Base-by-base conservation (phyloP, 177 flowering plant species). In the Vitis hybrid region DNA sequence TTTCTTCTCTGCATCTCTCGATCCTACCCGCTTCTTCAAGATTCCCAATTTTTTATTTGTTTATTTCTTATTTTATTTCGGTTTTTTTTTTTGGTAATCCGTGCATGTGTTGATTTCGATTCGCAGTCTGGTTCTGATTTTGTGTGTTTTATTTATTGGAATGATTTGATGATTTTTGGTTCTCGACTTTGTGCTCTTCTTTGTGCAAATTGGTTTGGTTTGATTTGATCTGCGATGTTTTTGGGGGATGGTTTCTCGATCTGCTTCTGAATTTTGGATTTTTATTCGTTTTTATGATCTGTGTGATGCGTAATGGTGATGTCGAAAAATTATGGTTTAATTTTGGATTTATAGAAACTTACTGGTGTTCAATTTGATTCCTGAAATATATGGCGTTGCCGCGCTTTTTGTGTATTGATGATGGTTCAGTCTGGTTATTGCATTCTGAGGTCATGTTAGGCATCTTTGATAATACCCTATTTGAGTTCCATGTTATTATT, bases 41-140 rank as follows among this genome's bases (percentile, higher is more conserved):
- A 65, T 75, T 76, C 71, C 76, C 56, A 69, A 65, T 65, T 61
- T 67, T 19, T 8, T 23, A 14, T 60, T 21, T 30, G 21, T 12
- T 65, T 51, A 11, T 58, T 21, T 48, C 13, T 52, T 39, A 4
- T 65, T 49, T 26, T 48, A 15, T 10, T 10, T 51, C 61, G 11
- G 55, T 15, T 7, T 13, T 60, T 23, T 10, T 13, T 10, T 13
- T 19, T 4, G 51, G 34, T 26, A 48, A 18, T 32, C 14, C 15
- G 4, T 67, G 48, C 9, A 7, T 21, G 52, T 18, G 12, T 11
- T 62, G 18, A 11, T n/a, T 56, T 51, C 8, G 49, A 9, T 65
- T 65, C 26, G 26, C 26, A 23, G 26, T 23, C 26, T 2, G 26
- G 26, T 23, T 23, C 26, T 1, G 26, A 23, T 23, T 23, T 23